phyloP scores from a whole-genome alignment of 1,284 basidiomycete genomes.

The Ustilago sp. region DNA sequence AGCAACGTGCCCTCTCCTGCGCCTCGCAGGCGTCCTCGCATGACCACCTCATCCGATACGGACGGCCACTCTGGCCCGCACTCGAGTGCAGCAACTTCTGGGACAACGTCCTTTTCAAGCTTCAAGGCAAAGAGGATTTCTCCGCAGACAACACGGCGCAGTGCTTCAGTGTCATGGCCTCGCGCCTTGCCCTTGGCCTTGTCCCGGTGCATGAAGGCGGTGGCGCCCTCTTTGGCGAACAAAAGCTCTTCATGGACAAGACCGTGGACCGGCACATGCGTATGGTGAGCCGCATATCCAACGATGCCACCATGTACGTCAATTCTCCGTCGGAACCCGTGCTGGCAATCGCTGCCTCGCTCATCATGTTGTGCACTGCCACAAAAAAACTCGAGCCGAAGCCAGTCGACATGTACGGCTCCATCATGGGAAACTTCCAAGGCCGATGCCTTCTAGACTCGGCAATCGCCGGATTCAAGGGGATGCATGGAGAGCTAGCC shows the following conservation, averaged over 20 bases:
- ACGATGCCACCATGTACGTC: conserved; percentile 2
- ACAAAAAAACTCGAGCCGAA: neutral
- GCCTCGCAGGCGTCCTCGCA: neutral
- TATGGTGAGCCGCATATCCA: neutral
- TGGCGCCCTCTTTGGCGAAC: neutral
- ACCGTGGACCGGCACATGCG: conserved; percentile 17
- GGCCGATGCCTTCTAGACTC: neutral
- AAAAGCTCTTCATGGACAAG: neutral
- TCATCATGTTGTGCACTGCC: conserved; percentile 19
- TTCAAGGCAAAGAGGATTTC: neutral
- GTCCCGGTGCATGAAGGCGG: neutral
- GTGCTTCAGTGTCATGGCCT: conserved; percentile 16
- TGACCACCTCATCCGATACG: neutral
- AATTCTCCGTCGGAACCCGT: conserved; percentile 10
- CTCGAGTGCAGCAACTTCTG: neutral
- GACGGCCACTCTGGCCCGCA: conserved; percentile 18
- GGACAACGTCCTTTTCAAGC: conserved; percentile 7
- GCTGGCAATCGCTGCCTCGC: conserved; percentile 14
- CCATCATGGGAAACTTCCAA: conserved; percentile 2
- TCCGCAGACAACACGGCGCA: neutral
- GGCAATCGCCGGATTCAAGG: neutral
- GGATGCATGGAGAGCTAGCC: conserved; percentile 16
- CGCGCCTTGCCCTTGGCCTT: conserved; percentile 7
- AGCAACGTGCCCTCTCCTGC: neutral
- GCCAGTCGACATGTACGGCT: conserved; percentile 1